These are phyloP conservation scores for Delonix regia DNA, from an alignment of 306 rosid species.

Conservation along the genomic window DNA sequence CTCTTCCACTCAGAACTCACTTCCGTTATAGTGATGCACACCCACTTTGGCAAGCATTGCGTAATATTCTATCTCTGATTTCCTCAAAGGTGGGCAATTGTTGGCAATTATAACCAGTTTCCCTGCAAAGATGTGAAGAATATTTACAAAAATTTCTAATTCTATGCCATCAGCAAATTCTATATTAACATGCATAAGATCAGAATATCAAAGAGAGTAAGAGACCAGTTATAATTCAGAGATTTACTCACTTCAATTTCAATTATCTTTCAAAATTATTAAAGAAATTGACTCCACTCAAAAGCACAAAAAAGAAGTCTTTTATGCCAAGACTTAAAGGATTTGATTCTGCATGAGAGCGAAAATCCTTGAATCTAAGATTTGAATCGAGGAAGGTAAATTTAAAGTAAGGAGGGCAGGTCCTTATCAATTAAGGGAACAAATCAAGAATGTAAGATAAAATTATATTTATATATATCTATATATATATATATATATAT, in stretches of 20 bases:
- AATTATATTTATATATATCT: no score
- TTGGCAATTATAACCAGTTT: conserved; percentile 60
- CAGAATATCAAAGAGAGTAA: not conserved
- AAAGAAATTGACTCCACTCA: not conserved
- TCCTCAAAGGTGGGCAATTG: conserved; percentile 62
- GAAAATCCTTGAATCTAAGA: no score
- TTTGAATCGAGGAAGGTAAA: no score
- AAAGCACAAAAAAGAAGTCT: not conserved
- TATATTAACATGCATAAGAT: not conserved
- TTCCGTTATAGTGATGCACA: conserved; percentile 58
- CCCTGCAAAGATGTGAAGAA: conserved; percentile 34
- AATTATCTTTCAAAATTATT: not conserved
- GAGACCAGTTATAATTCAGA: not conserved
- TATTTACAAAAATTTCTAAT: not conserved
- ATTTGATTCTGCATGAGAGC: no score
- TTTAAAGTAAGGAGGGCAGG: no score
- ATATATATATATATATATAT: no score
- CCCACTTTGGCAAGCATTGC: conserved; percentile 61
- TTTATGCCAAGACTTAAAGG: no score
- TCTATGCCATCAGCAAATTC: not conserved
- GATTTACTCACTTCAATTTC: not conserved
- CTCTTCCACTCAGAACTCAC: conserved; percentile 38
- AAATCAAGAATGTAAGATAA: no score
- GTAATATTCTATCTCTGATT: conserved; percentile 60
- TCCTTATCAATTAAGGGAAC: no score